Evolutionary conservation across 176 grass and related monocot species (phyloP).

Genomic region (Saccharum spontaneum): DNA sequence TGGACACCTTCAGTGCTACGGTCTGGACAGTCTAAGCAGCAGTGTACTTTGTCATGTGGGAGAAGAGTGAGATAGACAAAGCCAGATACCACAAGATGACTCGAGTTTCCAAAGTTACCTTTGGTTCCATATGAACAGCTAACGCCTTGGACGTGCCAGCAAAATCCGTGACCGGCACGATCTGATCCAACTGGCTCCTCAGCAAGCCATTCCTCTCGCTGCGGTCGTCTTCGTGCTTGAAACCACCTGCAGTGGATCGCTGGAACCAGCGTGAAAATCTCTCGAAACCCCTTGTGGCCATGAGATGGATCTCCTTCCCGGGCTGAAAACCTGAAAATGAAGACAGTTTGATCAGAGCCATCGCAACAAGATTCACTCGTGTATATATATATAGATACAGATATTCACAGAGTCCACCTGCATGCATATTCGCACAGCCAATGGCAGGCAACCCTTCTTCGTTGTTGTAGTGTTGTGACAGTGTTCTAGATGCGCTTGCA

Average conservation of each 20-base stretch:
- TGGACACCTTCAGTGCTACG: constrained; percentile 75
- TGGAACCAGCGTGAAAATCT: constrained; percentile 55
- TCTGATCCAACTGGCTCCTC: constrained; percentile 62
- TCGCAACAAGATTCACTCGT: not conserved
- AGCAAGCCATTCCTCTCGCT: constrained; percentile 63
- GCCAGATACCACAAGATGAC: not conserved
- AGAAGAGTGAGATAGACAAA: not conserved
- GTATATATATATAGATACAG: not conserved
- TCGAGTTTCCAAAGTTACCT: constrained; percentile 35
- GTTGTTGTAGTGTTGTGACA: not conserved
- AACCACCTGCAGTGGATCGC: constrained; percentile 20
- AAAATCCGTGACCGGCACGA: constrained; percentile 53
- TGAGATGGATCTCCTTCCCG: not conserved
- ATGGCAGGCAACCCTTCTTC: not conserved
- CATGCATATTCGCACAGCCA: not conserved
- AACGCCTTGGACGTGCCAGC: constrained; percentile 20
- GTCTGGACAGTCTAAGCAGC: constrained; percentile 46
- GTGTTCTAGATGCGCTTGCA: constrained; percentile 16
- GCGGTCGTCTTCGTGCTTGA: constrained; percentile 32
- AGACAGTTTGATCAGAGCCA: not conserved
- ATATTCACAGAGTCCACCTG: not conserved
- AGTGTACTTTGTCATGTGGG: not conserved
- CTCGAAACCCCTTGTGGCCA: constrained; percentile 31
- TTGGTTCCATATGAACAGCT: constrained; percentile 49
- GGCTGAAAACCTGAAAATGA: not conserved